A percentile compares a stretch with the other conserved stretches of the same genome.
phyloP scores from a whole-genome alignment of 495 filamentous ascomycete species.

The Lophiostoma macrostomum region DNA sequence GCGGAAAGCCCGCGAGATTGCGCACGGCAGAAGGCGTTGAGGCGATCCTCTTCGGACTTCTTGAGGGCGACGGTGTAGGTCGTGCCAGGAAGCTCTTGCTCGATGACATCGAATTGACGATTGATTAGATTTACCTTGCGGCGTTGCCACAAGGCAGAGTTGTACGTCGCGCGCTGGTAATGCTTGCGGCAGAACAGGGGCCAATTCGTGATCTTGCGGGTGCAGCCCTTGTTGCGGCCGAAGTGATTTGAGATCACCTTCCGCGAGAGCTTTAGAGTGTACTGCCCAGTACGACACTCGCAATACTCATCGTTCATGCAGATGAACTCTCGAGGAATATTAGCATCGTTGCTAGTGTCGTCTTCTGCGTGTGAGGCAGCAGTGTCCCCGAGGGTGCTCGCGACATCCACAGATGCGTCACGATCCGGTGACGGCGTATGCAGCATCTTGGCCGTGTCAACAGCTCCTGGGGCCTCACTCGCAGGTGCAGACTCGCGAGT shows the following conservation, averaged over 20 bases:
- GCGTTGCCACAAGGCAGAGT: conserved; percentile 18
- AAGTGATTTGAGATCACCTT: conserved; percentile 34
- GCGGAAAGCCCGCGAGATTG: neutral
- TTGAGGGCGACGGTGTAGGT: conserved; percentile 26
- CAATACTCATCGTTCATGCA: conserved; percentile 20
- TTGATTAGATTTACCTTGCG: conserved; percentile 26
- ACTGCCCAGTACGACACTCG: conserved; percentile 29
- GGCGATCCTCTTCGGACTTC: conserved; percentile 27
- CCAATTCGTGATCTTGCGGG: conserved; percentile 24
- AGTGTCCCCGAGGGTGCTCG: too few species aligned
- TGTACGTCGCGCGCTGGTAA: conserved; percentile 33
- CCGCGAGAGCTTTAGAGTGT: conserved; percentile 20
- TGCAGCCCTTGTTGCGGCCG: conserved; percentile 34
- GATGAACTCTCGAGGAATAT: conserved; percentile 32
- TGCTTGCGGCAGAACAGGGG: conserved; percentile 33
- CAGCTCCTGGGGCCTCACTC: too few species aligned
- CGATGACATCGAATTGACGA: conserved; percentile 26
- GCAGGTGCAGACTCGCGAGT: too few species aligned
- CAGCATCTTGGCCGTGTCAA: too few species aligned
- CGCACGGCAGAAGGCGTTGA: conserved; percentile 19
- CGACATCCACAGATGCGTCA: too few species aligned
- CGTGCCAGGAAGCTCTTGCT: conserved; percentile 24
- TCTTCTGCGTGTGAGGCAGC: too few species aligned
- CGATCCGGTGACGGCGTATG: too few species aligned
- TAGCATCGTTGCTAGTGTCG: too few species aligned